phyloP scores from a whole-genome alignment of 1,139 yeast species.

The Suhomyces anneliseae region DNA sequence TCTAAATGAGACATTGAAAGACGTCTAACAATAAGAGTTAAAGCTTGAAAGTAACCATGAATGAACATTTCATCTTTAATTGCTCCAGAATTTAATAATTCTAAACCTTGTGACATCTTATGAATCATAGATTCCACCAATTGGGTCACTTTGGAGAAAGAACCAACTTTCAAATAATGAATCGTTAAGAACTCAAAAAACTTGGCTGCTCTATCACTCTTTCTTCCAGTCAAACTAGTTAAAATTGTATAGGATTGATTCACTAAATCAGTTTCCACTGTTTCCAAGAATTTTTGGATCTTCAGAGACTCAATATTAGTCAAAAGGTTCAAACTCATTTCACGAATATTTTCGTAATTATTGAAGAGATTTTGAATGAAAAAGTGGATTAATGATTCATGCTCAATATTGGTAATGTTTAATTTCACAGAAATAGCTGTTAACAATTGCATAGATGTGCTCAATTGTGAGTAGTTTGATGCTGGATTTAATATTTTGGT shows the following conservation, averaged over 20 bases:
- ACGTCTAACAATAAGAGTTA: slow-evolving; percentile 39
- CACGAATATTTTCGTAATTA: slow-evolving; percentile 76
- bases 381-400: slow-evolving; percentile 38
- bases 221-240: slow-evolving; percentile 61
- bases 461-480: slow-evolving; percentile 63
- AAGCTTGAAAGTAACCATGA: slow-evolving; percentile 67
- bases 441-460: slow-evolving; percentile 53
- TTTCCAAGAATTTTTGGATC: slow-evolving; percentile 1
- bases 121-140: slow-evolving; percentile 34
- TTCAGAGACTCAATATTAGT: slow-evolving; percentile 31
- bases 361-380: slow-evolving; percentile 63
- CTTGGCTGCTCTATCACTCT: slow-evolving; percentile 81
- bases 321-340: slow-evolving; percentile 48
- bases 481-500: slow-evolving; percentile 57
- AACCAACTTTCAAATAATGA: slow-evolving; percentile 17
- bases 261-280: slow-evolving; percentile 4
- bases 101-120: slow-evolving; percentile 26
- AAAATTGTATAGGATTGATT: slow-evolving; percentile 6
- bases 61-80: slow-evolving; percentile 20
- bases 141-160: slow-evolving; percentile 15
- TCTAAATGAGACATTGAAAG: slow-evolving; percentile 4
- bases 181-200: slow-evolving; percentile 51
- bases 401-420: slow-evolving; percentile 30
- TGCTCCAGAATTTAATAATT: slow-evolving; percentile 24
- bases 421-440: slow-evolving; percentile 28